Percentiles rank a stretch among this genome's conserved stretches.
Evolutionary conservation across 2,329 filamentous ascomycete species (phyloP).

Genomic region (Shiraia sp.): DNA sequence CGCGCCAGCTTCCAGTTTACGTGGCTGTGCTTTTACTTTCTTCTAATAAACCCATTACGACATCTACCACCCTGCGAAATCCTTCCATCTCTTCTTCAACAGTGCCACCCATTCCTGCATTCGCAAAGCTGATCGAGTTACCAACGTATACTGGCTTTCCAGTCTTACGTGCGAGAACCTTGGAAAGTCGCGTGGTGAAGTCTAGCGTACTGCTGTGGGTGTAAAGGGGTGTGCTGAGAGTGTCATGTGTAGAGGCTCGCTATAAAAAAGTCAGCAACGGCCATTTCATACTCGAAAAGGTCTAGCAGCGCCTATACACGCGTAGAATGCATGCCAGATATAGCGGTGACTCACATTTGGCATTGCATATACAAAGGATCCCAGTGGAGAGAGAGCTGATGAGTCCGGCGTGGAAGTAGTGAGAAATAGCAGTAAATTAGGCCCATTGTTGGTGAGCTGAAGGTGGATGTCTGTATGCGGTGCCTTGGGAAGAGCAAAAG

Average conservation of each 20-base stretch:
- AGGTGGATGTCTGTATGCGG: conserved; percentile 62
- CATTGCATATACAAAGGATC: conserved; percentile 91
- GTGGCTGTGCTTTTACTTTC: conserved; percentile 6
- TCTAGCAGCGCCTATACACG: conserved; percentile 12
- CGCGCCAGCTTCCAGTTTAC: not conserved
- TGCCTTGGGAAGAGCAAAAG: conserved; percentile 61
- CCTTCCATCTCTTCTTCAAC: conserved; percentile 95
- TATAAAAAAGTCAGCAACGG: conserved; percentile 11
- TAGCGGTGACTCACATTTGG: conserved; percentile 68
- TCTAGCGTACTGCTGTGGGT: conserved; percentile 76
- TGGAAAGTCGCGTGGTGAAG: conserved; percentile 83
- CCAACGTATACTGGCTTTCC: conserved; percentile 84
- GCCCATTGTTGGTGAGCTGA: conserved; percentile 59
- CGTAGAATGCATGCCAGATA: not conserved
- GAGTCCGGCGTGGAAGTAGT: conserved; percentile 54
- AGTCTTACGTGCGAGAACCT: conserved; percentile 75
- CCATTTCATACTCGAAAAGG: too few relatives aligned
- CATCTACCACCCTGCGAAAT: conserved; percentile 73
- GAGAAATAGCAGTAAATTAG: conserved; percentile 60
- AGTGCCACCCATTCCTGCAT: conserved; percentile 73
- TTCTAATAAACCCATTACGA: conserved; percentile 62
- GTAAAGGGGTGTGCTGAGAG: conserved; percentile 79
- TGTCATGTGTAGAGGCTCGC: conserved; percentile 55
- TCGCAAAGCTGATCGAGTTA: conserved; percentile 79
- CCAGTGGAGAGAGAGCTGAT: conserved; percentile 56